Evolutionary conservation across 208 protist genomes (phyloP).

Genomic region (Crithidia fasciculata): DNA sequence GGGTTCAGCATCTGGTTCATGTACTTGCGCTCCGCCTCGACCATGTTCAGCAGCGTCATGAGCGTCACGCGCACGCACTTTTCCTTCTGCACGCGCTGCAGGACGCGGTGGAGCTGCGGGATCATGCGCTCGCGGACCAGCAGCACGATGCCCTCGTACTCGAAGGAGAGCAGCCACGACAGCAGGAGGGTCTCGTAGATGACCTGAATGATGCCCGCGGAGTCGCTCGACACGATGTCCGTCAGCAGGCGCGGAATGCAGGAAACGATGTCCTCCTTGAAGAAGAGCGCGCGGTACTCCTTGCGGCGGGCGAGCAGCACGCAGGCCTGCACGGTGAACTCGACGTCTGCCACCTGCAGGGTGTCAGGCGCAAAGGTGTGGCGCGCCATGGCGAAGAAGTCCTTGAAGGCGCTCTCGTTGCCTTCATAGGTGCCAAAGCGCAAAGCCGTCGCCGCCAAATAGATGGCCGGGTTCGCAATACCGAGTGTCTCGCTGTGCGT

Average conservation of each 20-base stretch:
- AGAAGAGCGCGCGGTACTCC: conserved; percentile 73
- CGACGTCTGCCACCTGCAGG: conserved; percentile 63
- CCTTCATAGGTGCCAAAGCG: conserved; percentile 61
- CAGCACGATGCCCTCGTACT: conserved; percentile 80
- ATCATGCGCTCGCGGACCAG: conserved; percentile 81
- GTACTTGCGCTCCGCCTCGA: conserved; percentile 75
- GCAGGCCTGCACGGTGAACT: conserved; percentile 82
- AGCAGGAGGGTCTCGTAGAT: conserved; percentile 87
- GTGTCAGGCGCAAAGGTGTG: conserved; percentile 61
- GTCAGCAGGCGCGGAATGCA: conserved; percentile 84
- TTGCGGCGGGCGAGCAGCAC: conserved; percentile 80
- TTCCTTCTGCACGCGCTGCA: conserved; percentile 91
- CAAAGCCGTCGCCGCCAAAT: conserved; percentile 71
- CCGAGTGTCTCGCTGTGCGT: conserved; percentile 48
- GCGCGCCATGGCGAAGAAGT: conserved; percentile 66
- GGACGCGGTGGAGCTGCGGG: conserved; percentile 84
- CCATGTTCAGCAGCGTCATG: conserved; percentile 87
- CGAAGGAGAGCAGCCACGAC: conserved; percentile 85
- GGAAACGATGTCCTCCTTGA: conserved; percentile 61
- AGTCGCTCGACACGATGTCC: conserved; percentile 79
- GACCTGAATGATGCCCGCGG: conserved; percentile 81
- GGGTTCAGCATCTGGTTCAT: conserved; percentile 59
- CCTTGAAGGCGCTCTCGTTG: conserved; percentile 51
- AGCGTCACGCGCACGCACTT: conserved; percentile 93
- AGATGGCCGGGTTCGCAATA: conserved; percentile 76